Evolutionary conservation across 352 stramenopile genomes (phyloP), one percentile per base, ranked within the genome.

Genomic region (Paralagenidium karlingii): DNA sequence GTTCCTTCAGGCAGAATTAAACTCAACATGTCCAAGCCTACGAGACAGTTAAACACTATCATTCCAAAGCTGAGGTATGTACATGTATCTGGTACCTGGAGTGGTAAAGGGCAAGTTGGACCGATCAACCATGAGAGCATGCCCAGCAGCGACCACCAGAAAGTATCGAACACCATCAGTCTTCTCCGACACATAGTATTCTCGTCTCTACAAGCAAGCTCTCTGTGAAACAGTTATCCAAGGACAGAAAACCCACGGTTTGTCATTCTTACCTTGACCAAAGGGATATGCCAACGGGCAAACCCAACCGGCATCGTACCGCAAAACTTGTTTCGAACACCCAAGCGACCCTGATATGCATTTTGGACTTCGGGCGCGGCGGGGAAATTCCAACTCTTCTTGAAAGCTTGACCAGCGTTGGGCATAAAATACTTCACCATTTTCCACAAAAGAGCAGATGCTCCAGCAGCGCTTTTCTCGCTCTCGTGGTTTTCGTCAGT

Each of bases 161-260:
- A 95, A 92, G 36, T 94, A 95, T 22, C 83, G 76, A 42, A 95
- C 80, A 19, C 82, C 83, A 46, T 95, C 83, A 5, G 83, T 95
- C 61, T 95, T 95, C 54, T 95, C 83, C 8, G 80, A 89, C 8
- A 92, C 68, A 47, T 74, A 91, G 48, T 95, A 95, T 45, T 88
- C 79, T 29, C 66, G 59, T 28, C 70, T 65, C 49, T n/a, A n/a
- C n/a, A n/a, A n/a, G 63, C 29, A n/a, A 40, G 1, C 24, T 1
- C 15, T 12, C 8, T 36, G 10, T 10, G 31, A 10, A 40, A 36
- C 8, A 30, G 18, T 34, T 15, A 8, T 43, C 8, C 8, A 22
- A 19, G 22, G 15, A 8, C 10, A 37, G 24, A 15, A 15, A 41
- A 21, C 15, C 36, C 9, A 12, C 20, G 32, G 19, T 29, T 34